Base-by-base conservation (phyloP, 78 protist genomes). In the Cavenderia fasciculata region DNA sequence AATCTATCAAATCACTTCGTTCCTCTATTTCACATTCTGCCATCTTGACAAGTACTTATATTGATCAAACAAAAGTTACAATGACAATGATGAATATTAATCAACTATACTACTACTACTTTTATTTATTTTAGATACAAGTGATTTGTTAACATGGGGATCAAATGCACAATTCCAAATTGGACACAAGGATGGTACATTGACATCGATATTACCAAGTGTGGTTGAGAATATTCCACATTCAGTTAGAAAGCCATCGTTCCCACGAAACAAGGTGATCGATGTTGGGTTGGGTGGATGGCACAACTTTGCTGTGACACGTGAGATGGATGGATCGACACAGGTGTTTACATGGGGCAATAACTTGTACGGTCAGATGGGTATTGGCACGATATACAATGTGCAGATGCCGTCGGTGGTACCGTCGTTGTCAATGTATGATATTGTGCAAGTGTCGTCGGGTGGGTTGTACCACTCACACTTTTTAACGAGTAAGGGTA, bases 121-220 rank as follows among this genome's bases (percentile, higher is more conserved):
- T n/a, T n/a, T n/a, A n/a, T n/a, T n/a, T n/a, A n/a, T n/a, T n/a
- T 21, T 41, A 76, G 86, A 76, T 63, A 44, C 41, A 16, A 2
- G 51, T 52, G 75, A 78, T 52, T 27, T 78, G 52, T 65, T 78
- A 27, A 78, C 87, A 38, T 78, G 87, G 87, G 87, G 87, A 14
- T 63, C 76, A 16, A 78, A 78, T 33, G 47, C 65, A n/a, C 54
- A 78, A 52, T 65, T 78, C 23, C 87, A 78, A 65, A 62, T 78
- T 33, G 87, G 87, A 14, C 87, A 78, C 19, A 78, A 78, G 23
- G 33, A 52, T 65, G 74, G 65, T 40, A 47, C 87, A 27, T 38
- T 34, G 34, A 62, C 63, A 4, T 65, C 76, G 49, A 36, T 78
- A 34, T 78, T 78, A 6, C 87, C 87, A 61, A 78, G 31, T 27